Evolutionary conservation across 306 rosid genomes (phyloP), one percentile per base, ranked within the genome.

Genomic region (Inga leiocalycina): DNA sequence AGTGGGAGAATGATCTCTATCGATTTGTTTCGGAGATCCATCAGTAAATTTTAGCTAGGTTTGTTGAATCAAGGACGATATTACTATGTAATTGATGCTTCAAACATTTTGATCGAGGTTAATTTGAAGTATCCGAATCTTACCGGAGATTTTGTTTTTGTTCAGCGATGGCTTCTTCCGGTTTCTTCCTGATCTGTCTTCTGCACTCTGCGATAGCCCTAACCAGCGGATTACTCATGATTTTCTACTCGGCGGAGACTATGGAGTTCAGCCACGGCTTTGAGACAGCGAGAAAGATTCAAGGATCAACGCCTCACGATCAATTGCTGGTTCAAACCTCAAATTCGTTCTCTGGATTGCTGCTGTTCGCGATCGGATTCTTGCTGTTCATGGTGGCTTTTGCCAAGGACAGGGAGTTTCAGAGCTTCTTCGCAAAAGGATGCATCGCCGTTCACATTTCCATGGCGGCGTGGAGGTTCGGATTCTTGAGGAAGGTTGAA

Each of bases 361-460:
- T 96, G 69, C 83, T 96, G 59, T 90, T 96, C 84, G 74, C 89
- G 19, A 76, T 96, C 35, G 99, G 99, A 10, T 89, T 85, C 67
- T 76, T 96, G 59, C 79, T 96, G 30, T 92, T 92, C 87, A 96
- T 92, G 99, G 91, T 91, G 74, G 86, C 98, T 43, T 91, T 91
- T 83, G 97, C 90, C 10, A 92, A 90, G 88, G 99, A 96, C 80
- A 78, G 85, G 68, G 92, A 94, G 75, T 96, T 96, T 48, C 99
- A 96, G 65, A 90, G 91, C 71, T 96, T 92, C 88, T 96, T 96
- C 85, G 95, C 99, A 10, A 94, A 89, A 89, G 98, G 97, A 16
- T 91, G 99, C 84, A 88, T 87, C 15, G 59, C 91, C 76, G 94
- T 96, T 88, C 99, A 96, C 87, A 67, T 94, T 35, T 90, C 93